These are phyloP conservation scores for Stephania japonica DNA, from an alignment of 164 flowering plant species.

Conservation along the genomic window DNA sequence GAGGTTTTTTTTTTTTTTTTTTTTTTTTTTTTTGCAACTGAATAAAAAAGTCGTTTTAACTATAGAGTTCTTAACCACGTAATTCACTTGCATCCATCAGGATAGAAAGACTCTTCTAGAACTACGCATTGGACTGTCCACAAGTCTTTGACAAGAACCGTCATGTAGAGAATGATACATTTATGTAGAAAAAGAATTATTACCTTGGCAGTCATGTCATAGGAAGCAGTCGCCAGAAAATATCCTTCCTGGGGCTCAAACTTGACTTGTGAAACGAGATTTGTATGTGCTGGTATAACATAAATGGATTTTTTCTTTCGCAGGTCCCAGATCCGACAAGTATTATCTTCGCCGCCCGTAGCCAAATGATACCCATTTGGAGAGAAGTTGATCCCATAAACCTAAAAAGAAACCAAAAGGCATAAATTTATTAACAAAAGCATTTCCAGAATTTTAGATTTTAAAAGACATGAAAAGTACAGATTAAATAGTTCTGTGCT, in stretches of 20 bases:
- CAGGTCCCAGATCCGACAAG: conserved; percentile 94
- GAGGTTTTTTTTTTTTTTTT: too few species aligned
- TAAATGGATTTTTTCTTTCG: conserved; percentile 78
- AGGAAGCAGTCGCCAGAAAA: conserved; percentile 77
- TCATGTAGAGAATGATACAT: background rate
- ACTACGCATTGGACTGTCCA: background rate
- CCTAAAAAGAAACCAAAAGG: conserved; percentile 35
- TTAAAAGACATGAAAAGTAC: background rate
- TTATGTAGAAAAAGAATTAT: conserved; percentile 11
- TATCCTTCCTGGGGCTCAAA: conserved; percentile 96
- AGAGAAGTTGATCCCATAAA: conserved; percentile 72
- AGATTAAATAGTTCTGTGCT: conserved; percentile 9
- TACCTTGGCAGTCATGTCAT: conserved; percentile 93
- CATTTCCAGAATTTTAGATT: background rate
- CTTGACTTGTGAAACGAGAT: conserved; percentile 86
- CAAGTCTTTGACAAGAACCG: background rate
- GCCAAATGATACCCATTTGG: conserved; percentile 98
- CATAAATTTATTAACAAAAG: background rate
- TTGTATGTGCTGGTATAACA: conserved; percentile 87
- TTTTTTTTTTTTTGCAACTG: background rate
- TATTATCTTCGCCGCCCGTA: conserved; percentile 89
- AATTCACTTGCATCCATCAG: background rate
- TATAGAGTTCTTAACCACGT: background rate
- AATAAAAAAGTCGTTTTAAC: too few species aligned
- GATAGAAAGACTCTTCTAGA: background rate